A percentile compares a stretch with the other conserved stretches of the same genome.
Evolutionary conservation across 2,329 filamentous ascomycete genomes (phyloP).

Genomic region (Dactylellina haptotyla): DNA sequence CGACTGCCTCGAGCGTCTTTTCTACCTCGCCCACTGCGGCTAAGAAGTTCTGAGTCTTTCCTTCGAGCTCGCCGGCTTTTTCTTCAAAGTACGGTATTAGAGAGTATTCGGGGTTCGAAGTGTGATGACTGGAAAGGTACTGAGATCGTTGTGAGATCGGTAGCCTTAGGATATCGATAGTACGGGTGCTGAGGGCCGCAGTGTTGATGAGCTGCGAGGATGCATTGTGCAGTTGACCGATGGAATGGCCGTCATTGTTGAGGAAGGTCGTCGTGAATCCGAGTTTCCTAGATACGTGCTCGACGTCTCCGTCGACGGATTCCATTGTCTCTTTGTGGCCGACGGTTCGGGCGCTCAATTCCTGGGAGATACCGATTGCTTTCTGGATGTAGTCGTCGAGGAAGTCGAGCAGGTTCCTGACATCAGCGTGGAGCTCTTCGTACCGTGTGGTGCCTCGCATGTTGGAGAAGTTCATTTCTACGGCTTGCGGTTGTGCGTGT

Average conservation of each 20-base stretch:
- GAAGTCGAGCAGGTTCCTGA: constrained; percentile 79
- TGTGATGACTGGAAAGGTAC: constrained; percentile 57
- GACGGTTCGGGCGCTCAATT: constrained; percentile 76
- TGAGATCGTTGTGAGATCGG: constrained; percentile 57
- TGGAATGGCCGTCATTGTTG: constrained; percentile 55
- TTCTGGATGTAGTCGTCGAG: constrained; percentile 83
- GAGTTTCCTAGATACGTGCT: constrained; percentile 66
- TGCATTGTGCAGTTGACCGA: constrained; percentile 55
- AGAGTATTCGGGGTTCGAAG: constrained; percentile 56
- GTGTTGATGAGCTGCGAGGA: constrained; percentile 56
- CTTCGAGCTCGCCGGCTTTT: constrained; percentile 65
- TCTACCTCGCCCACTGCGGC: constrained; percentile 66
- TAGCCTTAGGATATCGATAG: constrained; percentile 58
- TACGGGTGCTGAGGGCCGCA: constrained; percentile 56
- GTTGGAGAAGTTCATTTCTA: constrained; percentile 75
- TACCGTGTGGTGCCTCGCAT: constrained; percentile 89
- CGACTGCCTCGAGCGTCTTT: constrained; percentile 65
- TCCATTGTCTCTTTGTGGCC: constrained; percentile 72
- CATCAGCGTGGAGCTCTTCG: constrained; percentile 83
- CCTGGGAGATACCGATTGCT: constrained; percentile 80
- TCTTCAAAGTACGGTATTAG: constrained; percentile 67
- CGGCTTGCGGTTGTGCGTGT: constrained; percentile 39
- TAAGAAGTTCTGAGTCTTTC: constrained; percentile 63
- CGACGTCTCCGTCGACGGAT: constrained; percentile 73
- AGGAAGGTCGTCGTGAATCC: constrained; percentile 58